Conservation (phyloP, 1,284 basidiomycete genomes). For the Leccinum brunneo-olivaceum region DNA sequence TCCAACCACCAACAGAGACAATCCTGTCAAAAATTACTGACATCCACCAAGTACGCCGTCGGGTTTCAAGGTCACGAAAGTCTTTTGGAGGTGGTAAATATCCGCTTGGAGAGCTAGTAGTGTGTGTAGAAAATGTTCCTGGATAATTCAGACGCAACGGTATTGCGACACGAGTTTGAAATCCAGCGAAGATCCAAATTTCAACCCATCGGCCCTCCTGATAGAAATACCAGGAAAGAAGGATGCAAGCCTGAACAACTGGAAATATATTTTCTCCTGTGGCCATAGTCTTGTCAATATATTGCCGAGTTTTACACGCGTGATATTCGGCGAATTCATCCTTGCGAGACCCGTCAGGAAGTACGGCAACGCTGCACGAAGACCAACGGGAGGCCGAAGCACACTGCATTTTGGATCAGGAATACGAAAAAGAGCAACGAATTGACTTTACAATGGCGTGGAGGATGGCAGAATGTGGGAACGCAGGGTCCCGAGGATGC, state of each 20-base stretch:
- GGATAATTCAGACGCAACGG: constrained; percentile 78
- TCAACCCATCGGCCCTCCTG: constrained; percentile 84
- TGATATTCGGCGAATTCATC: constrained; percentile 81
- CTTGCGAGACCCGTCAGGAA: constrained; percentile 65
- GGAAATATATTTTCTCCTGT: constrained; percentile 77
- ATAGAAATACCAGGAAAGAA: constrained; percentile 84
- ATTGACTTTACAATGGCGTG: constrained; percentile 61
- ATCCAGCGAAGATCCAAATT: constrained; percentile 82
- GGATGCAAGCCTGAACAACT: constrained; percentile 76
- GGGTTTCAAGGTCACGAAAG: constrained; percentile 63
- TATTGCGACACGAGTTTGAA: constrained; percentile 78
- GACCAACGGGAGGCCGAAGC: constrained; percentile 81
- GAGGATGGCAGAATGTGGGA: constrained; percentile 76
- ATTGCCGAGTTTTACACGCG: constrained; percentile 73
- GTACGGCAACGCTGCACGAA: constrained; percentile 54
- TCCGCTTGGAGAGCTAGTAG: constrained; percentile 59
- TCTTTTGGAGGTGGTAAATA: constrained; percentile 75
- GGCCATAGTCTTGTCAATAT: constrained; percentile 81
- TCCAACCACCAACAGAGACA: constrained; percentile 82
- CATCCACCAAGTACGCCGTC: constrained; percentile 84
- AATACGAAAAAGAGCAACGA: neutral
- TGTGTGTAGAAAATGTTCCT: constrained; percentile 67
- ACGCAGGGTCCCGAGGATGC: constrained; percentile 67
- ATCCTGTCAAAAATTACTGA: constrained; percentile 78
- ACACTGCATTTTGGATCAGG: constrained; percentile 47